Percentiles rank a stretch among this genome's conserved stretches.
Evolutionary conservation across 345 rosid species (phyloP).

Genomic region (Aethionema arabicum): DNA sequence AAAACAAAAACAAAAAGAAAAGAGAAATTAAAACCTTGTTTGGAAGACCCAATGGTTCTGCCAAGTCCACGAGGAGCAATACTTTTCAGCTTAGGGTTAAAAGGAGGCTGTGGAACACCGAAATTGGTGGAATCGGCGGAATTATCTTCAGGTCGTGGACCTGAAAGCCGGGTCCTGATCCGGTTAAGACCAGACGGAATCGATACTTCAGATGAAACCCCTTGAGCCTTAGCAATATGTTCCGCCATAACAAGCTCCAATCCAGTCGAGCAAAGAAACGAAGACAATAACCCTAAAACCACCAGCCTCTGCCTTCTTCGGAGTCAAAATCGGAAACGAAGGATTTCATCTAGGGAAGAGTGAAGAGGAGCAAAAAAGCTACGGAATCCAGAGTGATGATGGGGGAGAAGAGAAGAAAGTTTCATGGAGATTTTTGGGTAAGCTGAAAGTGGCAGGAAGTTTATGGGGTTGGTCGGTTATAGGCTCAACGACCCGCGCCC

Average conservation of each 20-base stretch:
- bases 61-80: constrained; percentile 40
- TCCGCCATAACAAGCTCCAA: constrained; percentile 42
- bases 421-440: constrained; percentile 29
- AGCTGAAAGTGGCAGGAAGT: constrained; percentile 5
- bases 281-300: constrained; percentile 34
- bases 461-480: constrained; percentile 27
- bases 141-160: constrained; percentile 46
- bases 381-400: constrained; percentile 19
- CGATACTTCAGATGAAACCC: constrained; percentile 41
- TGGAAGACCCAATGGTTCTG: constrained; percentile 31
- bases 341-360: constrained; percentile 22
- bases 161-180: constrained; percentile 56
- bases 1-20: background rate
- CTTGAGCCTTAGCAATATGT: constrained; percentile 35
- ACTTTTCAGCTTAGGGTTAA: constrained; percentile 43
- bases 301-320: constrained; percentile 18
- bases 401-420: constrained; percentile 20
- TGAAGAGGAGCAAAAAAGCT: constrained; percentile 14
- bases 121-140: constrained; percentile 38
- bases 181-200: constrained; percentile 81
- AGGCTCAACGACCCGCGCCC: constrained; percentile 29
- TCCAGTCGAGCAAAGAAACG: constrained; percentile 7
- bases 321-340: constrained; percentile 12
- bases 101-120: constrained; percentile 47
- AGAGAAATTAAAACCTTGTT: constrained; percentile 39